Evolutionary conservation across 768 basidiomycete species (phyloP).

Genomic region (Rhodotorula toruloides): DNA sequence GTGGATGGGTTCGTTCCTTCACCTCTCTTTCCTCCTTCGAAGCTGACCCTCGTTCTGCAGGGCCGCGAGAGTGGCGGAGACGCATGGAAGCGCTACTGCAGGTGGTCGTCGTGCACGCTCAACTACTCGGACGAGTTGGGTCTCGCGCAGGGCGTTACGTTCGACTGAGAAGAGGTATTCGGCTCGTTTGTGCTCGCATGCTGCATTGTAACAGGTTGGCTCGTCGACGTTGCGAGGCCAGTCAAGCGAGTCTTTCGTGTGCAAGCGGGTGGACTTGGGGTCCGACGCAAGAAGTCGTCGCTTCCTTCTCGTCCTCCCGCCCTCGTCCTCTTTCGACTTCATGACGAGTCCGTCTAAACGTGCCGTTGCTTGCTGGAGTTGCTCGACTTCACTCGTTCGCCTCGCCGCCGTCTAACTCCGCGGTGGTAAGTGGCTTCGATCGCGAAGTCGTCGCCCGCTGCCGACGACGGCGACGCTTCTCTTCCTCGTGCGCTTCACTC

Average conservation of each 20-base stretch:
- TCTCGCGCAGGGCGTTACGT: constrained; percentile 87
- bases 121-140: constrained; percentile 87
- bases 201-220: background rate
- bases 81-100: constrained; percentile 63
- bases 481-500: background rate
- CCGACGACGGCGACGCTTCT: no score
- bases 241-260: no score
- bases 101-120: constrained; percentile 73
- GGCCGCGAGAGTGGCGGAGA: constrained; percentile 95
- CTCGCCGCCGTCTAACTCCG: no score
- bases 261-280: no score
- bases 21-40: background rate
- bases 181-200: background rate
- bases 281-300: no score
- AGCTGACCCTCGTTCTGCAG: constrained; percentile 47
- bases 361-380: no score
- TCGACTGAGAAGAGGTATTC: constrained; percentile 44
- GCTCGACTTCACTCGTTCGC: no score
- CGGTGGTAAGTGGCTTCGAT: no score
- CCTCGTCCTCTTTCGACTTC: no score
- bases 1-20: constrained; percentile 44
- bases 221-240: background rate
- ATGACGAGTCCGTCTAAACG: no score
- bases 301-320: no score
- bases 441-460: no score